phyloP scores from a whole-genome alignment of 1,284 basidiomycete species.

The Malassezia psittaci region DNA sequence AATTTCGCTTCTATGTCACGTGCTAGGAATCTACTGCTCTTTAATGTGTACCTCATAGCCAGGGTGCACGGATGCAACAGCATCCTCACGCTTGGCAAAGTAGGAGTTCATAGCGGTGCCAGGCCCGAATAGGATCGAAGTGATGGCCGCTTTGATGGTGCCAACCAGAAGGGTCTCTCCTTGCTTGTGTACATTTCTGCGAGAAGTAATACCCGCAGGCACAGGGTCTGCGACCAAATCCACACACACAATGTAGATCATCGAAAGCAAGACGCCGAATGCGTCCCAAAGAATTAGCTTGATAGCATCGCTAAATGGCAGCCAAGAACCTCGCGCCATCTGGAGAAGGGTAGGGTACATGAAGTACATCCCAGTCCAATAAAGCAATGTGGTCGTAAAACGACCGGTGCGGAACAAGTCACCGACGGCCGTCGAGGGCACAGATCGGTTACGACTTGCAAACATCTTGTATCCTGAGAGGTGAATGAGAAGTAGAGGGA shows the following conservation, averaged over 20 bases:
- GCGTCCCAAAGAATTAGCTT: constrained; percentile 14
- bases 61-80: constrained; percentile 6
- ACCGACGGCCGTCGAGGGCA: constrained; percentile 2
- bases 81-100: constrained; percentile 15
- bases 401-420: constrained; percentile 3
- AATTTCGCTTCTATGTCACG: constrained; percentile 1
- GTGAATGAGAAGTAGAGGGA: background rate
- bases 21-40: background rate
- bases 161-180: background rate
- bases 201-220: background rate
- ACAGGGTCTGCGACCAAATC: constrained; percentile 11
- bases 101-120: constrained; percentile 12
- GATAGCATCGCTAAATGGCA: constrained; percentile 5
- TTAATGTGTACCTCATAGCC: background rate
- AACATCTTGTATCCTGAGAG: constrained; percentile 1
- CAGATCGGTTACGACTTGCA: background rate
- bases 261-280: background rate
- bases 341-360: background rate
- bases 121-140: constrained; percentile 10
- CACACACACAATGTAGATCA: constrained; percentile 8
- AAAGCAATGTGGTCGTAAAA: background rate
- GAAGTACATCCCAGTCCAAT: constrained; percentile 7
- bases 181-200: background rate
- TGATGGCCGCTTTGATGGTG: background rate
- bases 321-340: background rate